Evolutionary conservation across 1,139 yeast species (phyloP).

Genomic region (Sugiyamaella pinicola): DNA sequence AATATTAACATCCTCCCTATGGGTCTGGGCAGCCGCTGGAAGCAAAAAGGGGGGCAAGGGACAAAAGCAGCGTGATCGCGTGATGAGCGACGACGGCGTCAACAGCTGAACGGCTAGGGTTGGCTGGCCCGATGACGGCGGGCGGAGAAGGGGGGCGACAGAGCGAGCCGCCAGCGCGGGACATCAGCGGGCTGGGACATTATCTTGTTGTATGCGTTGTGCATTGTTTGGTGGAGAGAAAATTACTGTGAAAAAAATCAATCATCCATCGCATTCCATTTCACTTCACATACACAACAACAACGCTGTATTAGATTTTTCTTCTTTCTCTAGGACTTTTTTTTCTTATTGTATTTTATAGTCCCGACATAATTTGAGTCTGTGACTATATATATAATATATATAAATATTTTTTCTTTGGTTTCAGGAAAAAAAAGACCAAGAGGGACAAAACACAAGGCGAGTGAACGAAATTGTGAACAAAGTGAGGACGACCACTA

Average conservation of each 20-base stretch:
- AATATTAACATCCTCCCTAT: background rate
- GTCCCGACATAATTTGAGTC: background rate
- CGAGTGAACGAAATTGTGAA: too few relatives aligned
- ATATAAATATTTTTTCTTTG: too few relatives aligned
- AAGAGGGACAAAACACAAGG: background rate
- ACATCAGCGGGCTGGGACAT: background rate
- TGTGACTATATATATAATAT: background rate
- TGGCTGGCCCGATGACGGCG: background rate
- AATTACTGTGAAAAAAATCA: conserved; percentile 8
- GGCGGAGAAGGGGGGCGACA: background rate
- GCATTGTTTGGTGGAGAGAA: conserved; percentile 8
- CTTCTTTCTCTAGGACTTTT: background rate
- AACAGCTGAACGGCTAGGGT: too few relatives aligned
- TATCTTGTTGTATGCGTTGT: conserved; percentile 1
- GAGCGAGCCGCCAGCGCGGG: background rate
- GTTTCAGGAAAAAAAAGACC: too few relatives aligned
- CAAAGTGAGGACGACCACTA: too few relatives aligned
- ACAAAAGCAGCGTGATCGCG: background rate
- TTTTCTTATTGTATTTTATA: background rate
- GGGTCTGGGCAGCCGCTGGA: conserved; percentile 3
- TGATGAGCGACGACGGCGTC: too few relatives aligned
- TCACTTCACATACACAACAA: conserved; percentile 6
- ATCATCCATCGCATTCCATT: conserved; percentile 15
- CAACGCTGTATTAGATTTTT: background rate
- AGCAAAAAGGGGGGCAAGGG: background rate